Conservation (phyloP, 148 eudicot genomes). For the Rheum nobile region DNA sequence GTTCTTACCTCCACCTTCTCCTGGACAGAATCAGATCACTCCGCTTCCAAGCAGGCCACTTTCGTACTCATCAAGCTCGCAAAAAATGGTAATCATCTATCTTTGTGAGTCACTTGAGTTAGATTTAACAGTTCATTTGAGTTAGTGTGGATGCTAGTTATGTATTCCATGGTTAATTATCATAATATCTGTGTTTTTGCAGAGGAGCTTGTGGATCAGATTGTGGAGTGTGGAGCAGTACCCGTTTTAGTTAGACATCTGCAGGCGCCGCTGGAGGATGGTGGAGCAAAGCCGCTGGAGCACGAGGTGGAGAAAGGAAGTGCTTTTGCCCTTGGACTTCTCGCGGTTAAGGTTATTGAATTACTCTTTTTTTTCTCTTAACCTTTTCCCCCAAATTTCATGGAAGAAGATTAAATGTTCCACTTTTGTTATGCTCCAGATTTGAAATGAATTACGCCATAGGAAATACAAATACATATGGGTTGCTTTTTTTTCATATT, state of each 20-base stretch:
- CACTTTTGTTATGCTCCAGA: too few relatives aligned
- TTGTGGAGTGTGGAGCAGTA: slow-evolving; percentile 66
- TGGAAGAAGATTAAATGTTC: too few relatives aligned
- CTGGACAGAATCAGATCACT: slow-evolving; percentile 38
- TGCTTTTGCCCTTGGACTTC: slow-evolving; percentile 80
- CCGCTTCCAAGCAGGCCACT: slow-evolving; percentile 40
- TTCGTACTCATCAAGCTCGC: slow-evolving; percentile 52
- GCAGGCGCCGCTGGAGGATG: slow-evolving; percentile 35
- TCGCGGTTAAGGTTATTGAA: slow-evolving; percentile 61
- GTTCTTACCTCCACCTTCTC: slow-evolving; percentile 30
- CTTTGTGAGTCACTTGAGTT: neutral
- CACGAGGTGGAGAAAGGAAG: slow-evolving; percentile 88
- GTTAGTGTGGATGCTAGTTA: neutral
- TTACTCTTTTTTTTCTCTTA: neutral
- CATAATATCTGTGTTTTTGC: slow-evolving; percentile 5
- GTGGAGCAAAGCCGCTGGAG: slow-evolving; percentile 32
- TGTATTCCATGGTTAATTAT: neutral
- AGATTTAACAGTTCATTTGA: neutral
- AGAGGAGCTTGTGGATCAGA: slow-evolving; percentile 57
- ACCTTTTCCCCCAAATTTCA: neutral
- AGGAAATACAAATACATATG: too few relatives aligned
- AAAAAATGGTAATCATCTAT: slow-evolving; percentile 38
- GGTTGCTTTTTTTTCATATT: too few relatives aligned
- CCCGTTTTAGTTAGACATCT: slow-evolving; percentile 59
- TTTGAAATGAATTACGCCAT: neutral